These are phyloP conservation scores for Fusarium sp. DNA, from an alignment of 2,329 filamentous ascomycete genomes.

Conservation along the genomic window DNA sequence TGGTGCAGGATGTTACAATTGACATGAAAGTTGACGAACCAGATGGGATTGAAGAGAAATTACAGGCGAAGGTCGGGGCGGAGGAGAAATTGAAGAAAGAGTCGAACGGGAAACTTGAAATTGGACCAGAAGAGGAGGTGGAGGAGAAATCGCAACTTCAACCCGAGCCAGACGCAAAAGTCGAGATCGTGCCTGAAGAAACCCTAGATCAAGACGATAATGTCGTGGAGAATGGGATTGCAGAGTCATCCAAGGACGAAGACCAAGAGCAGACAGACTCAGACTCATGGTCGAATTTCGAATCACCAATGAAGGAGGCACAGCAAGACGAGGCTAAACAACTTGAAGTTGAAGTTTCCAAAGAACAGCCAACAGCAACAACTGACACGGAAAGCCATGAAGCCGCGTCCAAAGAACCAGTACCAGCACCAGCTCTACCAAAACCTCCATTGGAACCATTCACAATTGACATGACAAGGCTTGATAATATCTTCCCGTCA, in stretches of 20 bases:
- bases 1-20: background rate
- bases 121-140: background rate
- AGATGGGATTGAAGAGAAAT: background rate
- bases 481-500: conserved; percentile 48
- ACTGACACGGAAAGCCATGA: background rate
- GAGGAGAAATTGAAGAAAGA: background rate
- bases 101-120: background rate
- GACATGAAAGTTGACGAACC: background rate
- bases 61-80: background rate
- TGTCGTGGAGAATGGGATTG: background rate
- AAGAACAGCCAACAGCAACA: background rate
- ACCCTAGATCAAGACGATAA: background rate
- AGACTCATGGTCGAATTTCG: conserved; percentile 35
- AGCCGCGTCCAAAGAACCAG: background rate
- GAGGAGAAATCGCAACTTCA: background rate
- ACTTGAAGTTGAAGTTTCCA: background rate
- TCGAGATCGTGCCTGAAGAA: background rate
- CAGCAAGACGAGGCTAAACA: background rate
- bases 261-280: background rate
- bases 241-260: background rate
- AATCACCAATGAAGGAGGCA: conserved; percentile 20
- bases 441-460: conserved; percentile 33
- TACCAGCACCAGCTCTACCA: background rate
- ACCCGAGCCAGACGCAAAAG: background rate
- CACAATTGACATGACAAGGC: conserved; percentile 47